These are phyloP conservation scores for Jamesozyma spencerorum DNA, from an alignment of 805 yeast species.

Conservation along the genomic window DNA sequence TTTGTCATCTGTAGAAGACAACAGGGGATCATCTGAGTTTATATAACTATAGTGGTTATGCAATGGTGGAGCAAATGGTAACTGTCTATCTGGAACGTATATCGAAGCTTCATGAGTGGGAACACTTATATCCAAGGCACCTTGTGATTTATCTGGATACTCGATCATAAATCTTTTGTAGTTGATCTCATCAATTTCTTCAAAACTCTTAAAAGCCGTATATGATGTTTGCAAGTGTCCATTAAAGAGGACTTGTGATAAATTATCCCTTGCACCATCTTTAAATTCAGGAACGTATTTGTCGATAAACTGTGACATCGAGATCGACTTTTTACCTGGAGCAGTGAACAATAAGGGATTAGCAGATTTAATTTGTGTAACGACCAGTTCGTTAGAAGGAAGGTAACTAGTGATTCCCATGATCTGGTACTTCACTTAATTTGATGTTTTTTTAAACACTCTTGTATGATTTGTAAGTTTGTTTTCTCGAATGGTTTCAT, in stretches of 20 bases:
- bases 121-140: constrained; percentile 61
- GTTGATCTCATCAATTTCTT: constrained; percentile 40
- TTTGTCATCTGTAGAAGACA: constrained; percentile 29
- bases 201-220: constrained; percentile 43
- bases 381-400: constrained; percentile 1
- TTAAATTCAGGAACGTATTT: constrained; percentile 36
- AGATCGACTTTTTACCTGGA: constrained; percentile 1
- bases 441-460: too few species aligned
- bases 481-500: too few species aligned
- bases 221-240: constrained; percentile 65
- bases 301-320: constrained; percentile 28
- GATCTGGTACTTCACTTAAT: too few species aligned
- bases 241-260: constrained; percentile 50
- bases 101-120: constrained; percentile 1
- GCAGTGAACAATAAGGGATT: constrained; percentile 1
- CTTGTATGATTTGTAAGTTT: too few species aligned
- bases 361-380: constrained; percentile 4
- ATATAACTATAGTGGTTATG: constrained; percentile 15
- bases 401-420: constrained; percentile 3
- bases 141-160: constrained; percentile 54
- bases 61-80: constrained; percentile 21
- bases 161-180: constrained; percentile 53
- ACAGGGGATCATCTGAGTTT: constrained; percentile 34
- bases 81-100: constrained; percentile 30
- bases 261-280: constrained; percentile 36